Percentiles rank a stretch among this genome's conserved stretches.
phyloP scores from a whole-genome alignment of 495 filamentous ascomycete genomes.

The Gamarada debralockiae region DNA sequence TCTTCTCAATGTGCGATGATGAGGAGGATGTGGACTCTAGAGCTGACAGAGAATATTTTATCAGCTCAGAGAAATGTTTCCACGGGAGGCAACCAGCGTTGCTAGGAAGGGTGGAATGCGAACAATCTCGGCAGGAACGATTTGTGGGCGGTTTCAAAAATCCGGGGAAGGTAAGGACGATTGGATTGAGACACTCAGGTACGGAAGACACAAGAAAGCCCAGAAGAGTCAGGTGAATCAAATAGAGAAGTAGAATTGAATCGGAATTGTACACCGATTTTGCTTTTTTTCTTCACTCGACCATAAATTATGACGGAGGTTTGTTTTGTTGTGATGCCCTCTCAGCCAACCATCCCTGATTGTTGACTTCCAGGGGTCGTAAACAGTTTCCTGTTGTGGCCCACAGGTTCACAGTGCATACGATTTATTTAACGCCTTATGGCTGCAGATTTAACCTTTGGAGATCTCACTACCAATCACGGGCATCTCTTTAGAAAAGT shows the following conservation, averaged over 20 bases:
- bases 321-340: not conserved
- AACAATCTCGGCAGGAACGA: constrained; percentile 1
- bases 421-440: not conserved
- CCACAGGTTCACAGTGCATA: too few relatives aligned
- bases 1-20: not conserved
- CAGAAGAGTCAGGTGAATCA: not conserved
- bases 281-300: not conserved
- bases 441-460: not conserved
- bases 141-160: constrained; percentile 20
- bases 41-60: not conserved
- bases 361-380: constrained; percentile 3
- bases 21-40: not conserved
- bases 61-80: not conserved
- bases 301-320: too few relatives aligned
- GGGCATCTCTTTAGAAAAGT: not conserved
- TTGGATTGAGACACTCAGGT: not conserved
- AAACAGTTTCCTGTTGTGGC: too few relatives aligned
- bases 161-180: constrained; percentile 20
- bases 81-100: not conserved
- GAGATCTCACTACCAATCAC: not conserved
- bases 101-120: constrained; percentile 11
- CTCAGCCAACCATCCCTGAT: not conserved
- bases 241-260: not conserved
- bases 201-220: not conserved
- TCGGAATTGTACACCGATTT: not conserved